Base-by-base conservation (phyloP, 2,329 filamentous ascomycete species). In the Beauveria sp. region DNA sequence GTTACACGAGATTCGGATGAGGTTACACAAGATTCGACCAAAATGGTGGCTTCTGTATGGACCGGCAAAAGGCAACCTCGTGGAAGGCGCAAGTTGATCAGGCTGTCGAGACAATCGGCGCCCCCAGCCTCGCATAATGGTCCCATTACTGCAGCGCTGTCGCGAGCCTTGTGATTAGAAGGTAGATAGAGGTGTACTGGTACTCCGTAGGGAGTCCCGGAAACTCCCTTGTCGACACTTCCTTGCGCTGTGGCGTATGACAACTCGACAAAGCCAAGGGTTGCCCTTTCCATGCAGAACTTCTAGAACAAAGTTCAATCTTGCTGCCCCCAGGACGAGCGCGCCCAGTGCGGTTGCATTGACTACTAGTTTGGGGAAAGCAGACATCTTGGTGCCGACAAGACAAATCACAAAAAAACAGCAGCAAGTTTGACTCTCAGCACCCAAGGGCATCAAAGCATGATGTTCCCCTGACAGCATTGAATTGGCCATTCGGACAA, bases 221-320 rank as follows among this genome's bases (percentile, higher is more conserved):
- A 31, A n/a, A 4, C 43, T 28, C 54, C 42, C 45, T 24, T 56
- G 20, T 43, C 34, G 10, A 31, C 28, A 31, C 28, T 9, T 8
- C 28, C 28, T 31, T 1, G 28, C 28, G 28, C 28, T 31, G 28
- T 31, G 28, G 28, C 28, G 28, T 8, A 31, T 31, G 28, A 31
- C 28, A 31, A 31, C 28, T 31, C 28, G 28, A 31, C 28, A 31
- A 10, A 31, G 28, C 28, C 28, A 9, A 31, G 28, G 28, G 28
- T 9, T 31, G 8, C 28, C 8, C 43, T 31, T 59, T 59, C 56
- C 34, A 59, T 59, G 46, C 56, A 50, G 28, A 24, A 20, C 46
- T 50, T 59, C 46, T 40, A 57, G 54, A 57, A 57, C 57, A 45
- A 34, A 52, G 38, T 60, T 53, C 48, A 46, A 46, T 53, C 48